Base-by-base conservation (phyloP, 2,329 filamentous ascomycete species). In the Xylaria hypoxylon region DNA sequence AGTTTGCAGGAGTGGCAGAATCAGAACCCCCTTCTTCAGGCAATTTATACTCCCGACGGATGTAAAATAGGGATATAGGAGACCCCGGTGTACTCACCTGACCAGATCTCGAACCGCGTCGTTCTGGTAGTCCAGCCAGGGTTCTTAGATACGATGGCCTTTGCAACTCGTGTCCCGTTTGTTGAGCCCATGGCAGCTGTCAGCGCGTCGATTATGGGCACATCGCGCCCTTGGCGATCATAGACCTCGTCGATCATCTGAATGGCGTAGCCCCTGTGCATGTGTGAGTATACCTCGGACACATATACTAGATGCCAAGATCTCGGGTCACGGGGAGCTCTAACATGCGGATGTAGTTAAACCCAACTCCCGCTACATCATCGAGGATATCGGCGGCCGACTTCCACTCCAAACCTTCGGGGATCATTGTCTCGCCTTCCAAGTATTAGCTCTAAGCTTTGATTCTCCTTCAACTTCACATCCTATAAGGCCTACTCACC, bases 321-420 rank as follows among this genome's bases (percentile, higher is more conserved):
- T 15, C 22, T 50, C 8, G 15, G 26, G 42, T 15, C 42, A 44
- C 0, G n/a, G 5, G 11, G 24, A 22, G 33, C 8, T 48, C 74
- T 73, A 55, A 77, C 71, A 88, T 80, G 22, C 85, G 82, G 26
- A 87, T 82, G n/a, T 82, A 83, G 71, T 88, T 87, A 73, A 86
- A 84, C 1, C 84, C 85, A 8, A 86, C 77, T 45, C 80, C 79
- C 28, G 81, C 82, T 56, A 86, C 79, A 71, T 81, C 79, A 47
- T 81, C 77, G 2, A 86, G 79, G 44, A 87, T 86, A 1, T 79
- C 79, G 3, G 79, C 78, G 13, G 84, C 79, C 0, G 84, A 86
- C 47, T 80, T 79, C 77, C 85, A 85, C 70, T 87, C 85, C 4
- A 87, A 77, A 10, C 85, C 85, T 72, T 87, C 85, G 0, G 85